phyloP scores from a whole-genome alignment of 176 grass and related monocot genomes.

The Secale cereale region DNA sequence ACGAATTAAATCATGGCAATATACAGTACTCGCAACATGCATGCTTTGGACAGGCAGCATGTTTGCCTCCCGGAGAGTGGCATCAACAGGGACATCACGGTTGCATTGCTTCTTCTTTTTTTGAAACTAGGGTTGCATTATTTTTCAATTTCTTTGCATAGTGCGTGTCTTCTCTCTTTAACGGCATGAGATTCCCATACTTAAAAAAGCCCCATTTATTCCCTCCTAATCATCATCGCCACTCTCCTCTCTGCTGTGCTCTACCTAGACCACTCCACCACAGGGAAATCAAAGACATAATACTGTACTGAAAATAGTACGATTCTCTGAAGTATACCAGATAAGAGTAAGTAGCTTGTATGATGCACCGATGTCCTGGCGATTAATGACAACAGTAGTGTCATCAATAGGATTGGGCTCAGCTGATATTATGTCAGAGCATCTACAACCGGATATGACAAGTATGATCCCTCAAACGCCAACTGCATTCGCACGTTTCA shows the following conservation, averaged over 20 bases:
- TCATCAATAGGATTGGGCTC: neutral
- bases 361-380: constrained; percentile 24
- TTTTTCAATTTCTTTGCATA: neutral
- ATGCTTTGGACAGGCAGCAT: too few relatives aligned
- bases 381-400: constrained; percentile 6
- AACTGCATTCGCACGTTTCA: too few relatives aligned
- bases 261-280: constrained; percentile 27
- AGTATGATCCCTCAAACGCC: too few relatives aligned
- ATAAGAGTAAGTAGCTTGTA: neutral
- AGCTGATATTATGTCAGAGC: too few relatives aligned
- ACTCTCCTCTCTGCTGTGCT: constrained; percentile 27
- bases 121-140: neutral
- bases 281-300: too few relatives aligned
- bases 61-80: neutral
- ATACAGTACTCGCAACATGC: too few relatives aligned
- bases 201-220: constrained; percentile 43
- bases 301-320: neutral
- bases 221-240: constrained; percentile 65
- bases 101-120: too few relatives aligned
- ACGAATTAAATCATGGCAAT: too few relatives aligned
- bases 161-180: constrained; percentile 35
- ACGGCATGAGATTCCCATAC: constrained; percentile 50
- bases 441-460: too few relatives aligned
- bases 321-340: neutral
- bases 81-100: constrained; percentile 27